phyloP scores from a whole-genome alignment of 768 basidiomycete genomes.

The Rhizopogon salebrosus region DNA sequence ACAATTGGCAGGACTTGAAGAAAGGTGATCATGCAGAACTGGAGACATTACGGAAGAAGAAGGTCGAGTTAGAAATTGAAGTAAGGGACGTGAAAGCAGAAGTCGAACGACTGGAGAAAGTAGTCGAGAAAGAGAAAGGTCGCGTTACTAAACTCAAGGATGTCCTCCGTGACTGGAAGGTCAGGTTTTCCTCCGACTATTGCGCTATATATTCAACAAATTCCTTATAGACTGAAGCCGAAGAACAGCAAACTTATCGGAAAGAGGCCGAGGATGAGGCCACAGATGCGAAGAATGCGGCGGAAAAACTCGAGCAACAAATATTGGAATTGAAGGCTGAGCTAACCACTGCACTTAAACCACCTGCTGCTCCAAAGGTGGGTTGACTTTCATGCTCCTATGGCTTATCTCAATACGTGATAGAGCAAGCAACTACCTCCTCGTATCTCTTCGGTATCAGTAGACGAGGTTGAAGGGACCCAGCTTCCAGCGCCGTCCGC shows the following conservation, averaged over 20 bases:
- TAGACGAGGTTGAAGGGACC: neutral
- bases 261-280: conserved; percentile 31
- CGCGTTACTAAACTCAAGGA: conserved; percentile 38
- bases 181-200: conserved; percentile 16
- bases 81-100: conserved; percentile 40
- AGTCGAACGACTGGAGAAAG: conserved; percentile 25
- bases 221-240: conserved; percentile 32
- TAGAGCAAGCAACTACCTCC: conserved; percentile 4
- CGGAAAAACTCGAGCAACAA: conserved; percentile 29
- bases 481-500: too few relatives aligned
- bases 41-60: conserved; percentile 49
- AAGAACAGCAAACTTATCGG: conserved; percentile 31
- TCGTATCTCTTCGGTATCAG: neutral
- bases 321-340: conserved; percentile 41
- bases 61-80: conserved; percentile 51
- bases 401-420: neutral
- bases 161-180: conserved; percentile 42
- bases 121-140: conserved; percentile 32
- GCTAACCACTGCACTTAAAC: conserved; percentile 31
- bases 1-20: conserved; percentile 66
- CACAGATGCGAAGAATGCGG: conserved; percentile 25
- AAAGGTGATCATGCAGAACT: conserved; percentile 56
- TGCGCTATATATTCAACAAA: neutral
- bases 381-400: neutral
- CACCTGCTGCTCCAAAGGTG: conserved; percentile 9